These are phyloP conservation scores for Phialophora expanda DNA, from an alignment of 2,329 filamentous ascomycete species.

Conservation along the genomic window DNA sequence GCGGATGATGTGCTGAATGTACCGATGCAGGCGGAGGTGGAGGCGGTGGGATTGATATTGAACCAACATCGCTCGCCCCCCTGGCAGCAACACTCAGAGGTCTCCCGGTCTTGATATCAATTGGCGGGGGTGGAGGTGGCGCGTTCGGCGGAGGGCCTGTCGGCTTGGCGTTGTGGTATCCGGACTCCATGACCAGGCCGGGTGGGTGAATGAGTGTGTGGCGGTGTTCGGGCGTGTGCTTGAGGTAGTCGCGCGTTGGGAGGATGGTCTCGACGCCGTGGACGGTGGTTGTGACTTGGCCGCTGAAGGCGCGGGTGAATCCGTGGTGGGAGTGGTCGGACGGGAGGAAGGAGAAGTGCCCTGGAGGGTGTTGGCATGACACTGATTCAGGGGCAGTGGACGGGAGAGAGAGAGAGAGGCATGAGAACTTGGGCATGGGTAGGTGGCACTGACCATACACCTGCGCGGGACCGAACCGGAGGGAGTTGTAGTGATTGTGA, in stretches of 20 bases:
- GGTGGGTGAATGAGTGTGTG: conserved; percentile 17
- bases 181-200: conserved; percentile 5
- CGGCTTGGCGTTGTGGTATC: conserved; percentile 8
- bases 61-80: background rate
- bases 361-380: background rate
- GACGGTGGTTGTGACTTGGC: conserved; percentile 18
- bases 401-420: background rate
- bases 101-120: conserved; percentile 13
- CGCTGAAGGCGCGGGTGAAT: conserved; percentile 16
- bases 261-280: conserved; percentile 28
- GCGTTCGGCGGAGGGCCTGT: conserved; percentile 12
- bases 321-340: conserved; percentile 3
- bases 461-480: background rate
- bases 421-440: background rate
- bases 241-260: conserved; percentile 20
- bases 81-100: conserved; percentile 6
- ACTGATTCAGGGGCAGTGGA: background rate
- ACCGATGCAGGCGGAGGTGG: background rate
- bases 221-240: conserved; percentile 17
- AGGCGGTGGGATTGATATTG: background rate
- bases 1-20: background rate
- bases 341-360: background rate
- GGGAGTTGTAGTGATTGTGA: background rate
- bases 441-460: background rate
- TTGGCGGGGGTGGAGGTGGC: conserved; percentile 18